Evolutionary conservation across 306 rosid species (phyloP), one percentile per base, ranked within the genome.

Genomic region (Glycyrrhiza uralensis): DNA sequence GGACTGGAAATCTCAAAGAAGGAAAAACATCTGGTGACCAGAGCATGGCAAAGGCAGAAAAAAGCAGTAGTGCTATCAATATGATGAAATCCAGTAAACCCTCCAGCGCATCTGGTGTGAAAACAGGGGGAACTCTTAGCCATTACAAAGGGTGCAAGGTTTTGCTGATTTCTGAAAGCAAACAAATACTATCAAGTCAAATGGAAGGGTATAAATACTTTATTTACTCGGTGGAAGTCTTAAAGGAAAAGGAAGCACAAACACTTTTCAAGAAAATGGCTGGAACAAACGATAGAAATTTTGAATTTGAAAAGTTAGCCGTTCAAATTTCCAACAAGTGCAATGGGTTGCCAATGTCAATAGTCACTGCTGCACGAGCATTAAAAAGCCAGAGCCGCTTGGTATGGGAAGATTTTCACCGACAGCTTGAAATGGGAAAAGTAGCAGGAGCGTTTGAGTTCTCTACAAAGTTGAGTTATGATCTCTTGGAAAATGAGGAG

Each of bases 401-500:
- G 0, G 23, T 5, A 5, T 66, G 80, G 80, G 28, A 66, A 5
- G 50, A 56, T 44, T 35, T 12, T 6, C 11, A 0, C 17, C 14
- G 1, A 17, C 2, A 47, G 1, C 78, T 73, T 13, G 41, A 64
- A 33, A 10, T 33, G 28, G n/a, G 46, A 10, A 68, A 4, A 0
- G 19, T 14, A 7, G 38, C 9, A 17, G 57, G 52, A 56, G 14
- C 36, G 2, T 20, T 18, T 1, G 71, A 76, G 13, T 57, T 11
- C 9, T 47, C 63, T 13, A 76, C 76, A 44, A 35, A 38, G 68
- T 23, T 82, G 52, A 82, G 86, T 73, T 85, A 63, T 42, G 19
- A 51, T 0, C 79, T 33, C 4, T 3, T 82, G 19, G 74, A 56
- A 46, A 10, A 59, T 9, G 54, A 22, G 6, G 83, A 79, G 38